Evolutionary conservation across 2,329 filamentous ascomycete species (phyloP).

Genomic region (Stemphylium lycopersici): DNA sequence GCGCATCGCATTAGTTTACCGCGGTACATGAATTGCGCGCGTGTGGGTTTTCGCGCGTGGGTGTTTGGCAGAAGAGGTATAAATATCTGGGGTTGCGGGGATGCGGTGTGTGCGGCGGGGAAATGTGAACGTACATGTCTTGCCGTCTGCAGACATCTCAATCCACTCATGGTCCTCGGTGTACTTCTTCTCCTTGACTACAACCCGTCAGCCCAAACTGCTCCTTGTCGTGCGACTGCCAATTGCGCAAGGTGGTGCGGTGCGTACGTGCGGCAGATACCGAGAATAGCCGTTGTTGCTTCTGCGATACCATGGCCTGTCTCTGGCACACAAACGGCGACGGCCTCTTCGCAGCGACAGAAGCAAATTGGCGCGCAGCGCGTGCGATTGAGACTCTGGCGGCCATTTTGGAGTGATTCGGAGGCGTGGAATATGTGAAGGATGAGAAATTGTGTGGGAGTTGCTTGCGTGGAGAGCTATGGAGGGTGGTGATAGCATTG

Average conservation of each 20-base stretch:
- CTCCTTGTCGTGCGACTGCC: neutral
- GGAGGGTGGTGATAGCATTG: constrained; percentile 5
- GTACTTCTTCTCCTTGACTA: constrained; percentile 78
- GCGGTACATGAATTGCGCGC: neutral
- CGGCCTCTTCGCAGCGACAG: constrained; percentile 31
- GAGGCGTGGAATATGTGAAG: neutral
- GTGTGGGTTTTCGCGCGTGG: neutral
- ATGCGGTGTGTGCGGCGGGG: constrained; percentile 1
- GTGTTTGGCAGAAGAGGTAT: neutral
- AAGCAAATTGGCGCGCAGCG: constrained; percentile 45
- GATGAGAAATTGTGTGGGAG: neutral
- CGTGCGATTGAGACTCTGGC: constrained; percentile 41
- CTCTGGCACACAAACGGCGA: constrained; percentile 32
- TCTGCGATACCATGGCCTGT: constrained; percentile 29
- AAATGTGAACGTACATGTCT: constrained; percentile 64
- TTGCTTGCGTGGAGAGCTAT: neutral
- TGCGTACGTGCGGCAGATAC: constrained; percentile 44
- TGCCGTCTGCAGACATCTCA: constrained; percentile 81
- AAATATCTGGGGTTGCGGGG: constrained; percentile 8
- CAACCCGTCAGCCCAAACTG: constrained; percentile 19
- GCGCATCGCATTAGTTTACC: neutral
- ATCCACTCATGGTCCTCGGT: constrained; percentile 99
- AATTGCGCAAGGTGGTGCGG: constrained; percentile 7
- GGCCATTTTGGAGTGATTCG: constrained; percentile 39
- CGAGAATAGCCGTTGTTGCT: constrained; percentile 48